These are phyloP conservation scores for Mariannaea sp. DNA, from an alignment of 2,329 filamentous ascomycete species.

Conservation along the genomic window DNA sequence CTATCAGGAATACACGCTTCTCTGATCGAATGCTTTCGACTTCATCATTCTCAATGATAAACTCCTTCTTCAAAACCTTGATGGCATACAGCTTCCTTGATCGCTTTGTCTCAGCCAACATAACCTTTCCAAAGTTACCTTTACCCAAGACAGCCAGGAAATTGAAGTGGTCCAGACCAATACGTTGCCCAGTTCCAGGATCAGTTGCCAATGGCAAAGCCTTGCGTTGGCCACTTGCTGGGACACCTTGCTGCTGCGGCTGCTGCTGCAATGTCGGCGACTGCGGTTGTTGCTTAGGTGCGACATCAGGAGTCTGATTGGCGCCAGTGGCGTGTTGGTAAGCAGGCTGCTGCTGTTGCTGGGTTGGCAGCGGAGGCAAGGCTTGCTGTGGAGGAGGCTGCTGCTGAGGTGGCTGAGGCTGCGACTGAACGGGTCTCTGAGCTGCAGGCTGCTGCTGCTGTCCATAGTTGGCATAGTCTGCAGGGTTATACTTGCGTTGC, in stretches of 20 bases:
- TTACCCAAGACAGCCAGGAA: constrained; percentile 98
- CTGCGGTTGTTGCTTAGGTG: constrained; percentile 36
- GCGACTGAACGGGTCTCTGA: constrained; percentile 41
- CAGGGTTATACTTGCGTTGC: constrained; percentile 76
- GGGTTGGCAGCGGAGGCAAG: constrained; percentile 42
- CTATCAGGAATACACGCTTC: constrained; percentile 95
- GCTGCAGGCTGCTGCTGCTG: constrained; percentile 37
- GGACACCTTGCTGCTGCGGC: constrained; percentile 22
- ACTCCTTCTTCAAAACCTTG: constrained; percentile 99
- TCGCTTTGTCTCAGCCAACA: constrained; percentile 96
- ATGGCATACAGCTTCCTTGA: constrained; percentile 94
- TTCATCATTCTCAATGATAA: constrained; percentile 99
- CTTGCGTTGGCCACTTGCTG: constrained; percentile 52
- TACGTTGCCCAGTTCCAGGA: constrained; percentile 77
- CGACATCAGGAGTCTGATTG: constrained; percentile 45
- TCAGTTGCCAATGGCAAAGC: constrained; percentile 72
- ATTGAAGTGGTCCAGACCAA: constrained; percentile 98
- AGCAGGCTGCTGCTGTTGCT: constrained; percentile 33
- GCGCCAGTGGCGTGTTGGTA: constrained; percentile 45
- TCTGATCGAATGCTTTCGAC: constrained; percentile 97
- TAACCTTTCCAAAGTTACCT: constrained; percentile 99
- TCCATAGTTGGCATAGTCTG: constrained; percentile 69
- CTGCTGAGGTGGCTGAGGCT: constrained; percentile 38
- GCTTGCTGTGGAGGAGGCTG: constrained; percentile 45
- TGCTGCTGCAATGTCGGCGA: background rate